Evolutionary conservation across 108 stramenopile genomes (phyloP), one percentile per base, ranked within the genome.

Genomic region (Stephanodiscus minutulus): DNA sequence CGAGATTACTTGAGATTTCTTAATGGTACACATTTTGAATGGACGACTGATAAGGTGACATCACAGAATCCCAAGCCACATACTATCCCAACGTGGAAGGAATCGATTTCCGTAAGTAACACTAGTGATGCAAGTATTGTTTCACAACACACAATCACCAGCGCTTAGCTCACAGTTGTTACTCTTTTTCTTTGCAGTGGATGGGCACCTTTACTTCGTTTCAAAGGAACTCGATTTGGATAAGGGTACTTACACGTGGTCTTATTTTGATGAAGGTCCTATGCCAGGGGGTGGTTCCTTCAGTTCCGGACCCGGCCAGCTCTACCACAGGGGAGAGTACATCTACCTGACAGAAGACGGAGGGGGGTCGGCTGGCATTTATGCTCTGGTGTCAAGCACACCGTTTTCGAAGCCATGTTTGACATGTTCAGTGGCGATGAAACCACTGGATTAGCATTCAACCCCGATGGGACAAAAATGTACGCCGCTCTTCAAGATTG

Each of bases 381-480:
- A 86, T 68, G 85, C 67, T 1, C 58, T 5, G 86, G 86, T 0
- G 18, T 56, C 21, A 79, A 60, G 48, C 79, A 50, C 21, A 72
- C 83, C 10, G 57, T 90, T 18, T 56, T 87, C 27, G 66, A 85
- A 29, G 41, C 62, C 11, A 15, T 28, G 24, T 33, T 7, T 12
- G 73, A 24, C 3, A 53, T 55, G 53, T 54, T 66, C 57, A 21
- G 27, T 28, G 0, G 48, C 0, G 83, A 72, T 48, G 83, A 86
- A 43, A 85, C 84, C n/a, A 75, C 82, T 8, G 89, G 89, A 3
- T 56, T 87, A 12, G 73, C 89, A 12, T 86, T 87, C 66, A 86
- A 77, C 52, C 85, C 85, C 0, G 82, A 87, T 66, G 68, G 61
- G n/a, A 79, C 13, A 0, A 73, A 56, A 35, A 84, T 90, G 76